Evolutionary conservation across 148 eudicot species (phyloP).

Genomic region (Dysphania ambrosioides): DNA sequence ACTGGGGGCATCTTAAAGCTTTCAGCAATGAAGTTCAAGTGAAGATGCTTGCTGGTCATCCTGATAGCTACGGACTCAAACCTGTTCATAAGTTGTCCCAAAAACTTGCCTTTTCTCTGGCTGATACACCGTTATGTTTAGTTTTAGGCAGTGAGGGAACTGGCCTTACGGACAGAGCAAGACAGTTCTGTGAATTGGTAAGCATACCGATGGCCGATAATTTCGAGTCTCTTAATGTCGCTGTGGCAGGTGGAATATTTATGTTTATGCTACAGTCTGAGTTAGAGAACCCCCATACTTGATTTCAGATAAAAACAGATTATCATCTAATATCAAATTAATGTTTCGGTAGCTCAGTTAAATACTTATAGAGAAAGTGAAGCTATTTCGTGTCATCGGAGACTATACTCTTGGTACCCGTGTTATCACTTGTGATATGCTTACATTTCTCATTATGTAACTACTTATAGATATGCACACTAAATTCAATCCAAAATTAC

Average conservation of each 20-base stretch:
- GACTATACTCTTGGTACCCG: no score
- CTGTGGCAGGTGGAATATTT: constrained; percentile 92
- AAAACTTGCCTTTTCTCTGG: constrained; percentile 49
- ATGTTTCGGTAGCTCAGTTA: no score
- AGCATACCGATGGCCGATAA: constrained; percentile 75
- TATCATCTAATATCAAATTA: no score
- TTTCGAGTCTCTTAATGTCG: constrained; percentile 85
- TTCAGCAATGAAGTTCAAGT: constrained; percentile 38
- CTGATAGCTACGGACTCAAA: constrained; percentile 30
- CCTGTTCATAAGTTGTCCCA: constrained; percentile 47
- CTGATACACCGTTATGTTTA: constrained; percentile 57
- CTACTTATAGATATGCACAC: no score
- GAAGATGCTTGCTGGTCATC: constrained; percentile 85
- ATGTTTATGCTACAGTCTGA: constrained; percentile 64
- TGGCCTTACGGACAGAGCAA: constrained; percentile 66
- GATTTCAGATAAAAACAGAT: background rate
- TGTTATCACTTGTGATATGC: no score
- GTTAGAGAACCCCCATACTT: background rate
- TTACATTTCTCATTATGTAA: no score
- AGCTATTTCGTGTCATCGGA: no score
- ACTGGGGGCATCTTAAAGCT: constrained; percentile 56
- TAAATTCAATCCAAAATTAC: no score
- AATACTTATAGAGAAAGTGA: no score
- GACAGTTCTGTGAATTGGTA: constrained; percentile 51
- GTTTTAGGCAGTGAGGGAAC: constrained; percentile 79